Evolutionary conservation across 306 rosid genomes (phyloP).

Genomic region (Acacia confusa): DNA sequence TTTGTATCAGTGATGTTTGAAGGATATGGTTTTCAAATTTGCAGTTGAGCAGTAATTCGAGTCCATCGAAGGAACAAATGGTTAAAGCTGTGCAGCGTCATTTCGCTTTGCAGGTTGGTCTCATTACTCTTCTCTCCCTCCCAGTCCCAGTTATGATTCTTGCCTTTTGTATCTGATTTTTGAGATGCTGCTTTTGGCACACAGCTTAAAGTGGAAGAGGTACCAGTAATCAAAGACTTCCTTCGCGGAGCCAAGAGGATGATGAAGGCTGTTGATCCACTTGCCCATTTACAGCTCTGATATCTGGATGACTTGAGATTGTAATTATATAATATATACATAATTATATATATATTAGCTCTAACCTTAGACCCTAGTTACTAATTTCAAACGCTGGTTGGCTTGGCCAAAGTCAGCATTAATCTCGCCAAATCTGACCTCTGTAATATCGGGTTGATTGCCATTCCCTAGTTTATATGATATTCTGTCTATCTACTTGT

Average conservation of each 20-base stretch:
- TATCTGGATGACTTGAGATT: slow-evolving; percentile 22
- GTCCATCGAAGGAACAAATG: slow-evolving; percentile 53
- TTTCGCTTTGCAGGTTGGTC: slow-evolving; percentile 50
- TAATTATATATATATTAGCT: slow-evolving; percentile 16
- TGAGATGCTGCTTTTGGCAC: neutral
- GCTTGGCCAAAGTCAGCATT: neutral
- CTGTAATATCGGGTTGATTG: slow-evolving; percentile 13
- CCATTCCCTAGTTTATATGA: slow-evolving; percentile 6
- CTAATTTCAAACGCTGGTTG: slow-evolving; percentile 38
- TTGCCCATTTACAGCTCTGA: slow-evolving; percentile 22
- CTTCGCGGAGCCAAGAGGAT: slow-evolving; percentile 48
- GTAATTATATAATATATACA: slow-evolving; percentile 33
- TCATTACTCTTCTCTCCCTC: neutral
- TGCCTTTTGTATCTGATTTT: too few relatives aligned
- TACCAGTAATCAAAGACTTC: slow-evolving; percentile 49
- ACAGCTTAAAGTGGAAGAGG: slow-evolving; percentile 55
- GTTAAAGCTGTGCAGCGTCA: slow-evolving; percentile 46
- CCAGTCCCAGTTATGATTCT: neutral
- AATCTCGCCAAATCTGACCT: slow-evolving; percentile 10
- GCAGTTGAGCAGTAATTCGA: slow-evolving; percentile 42
- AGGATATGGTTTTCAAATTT: neutral
- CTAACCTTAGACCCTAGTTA: slow-evolving; percentile 44
- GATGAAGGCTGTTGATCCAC: slow-evolving; percentile 26
- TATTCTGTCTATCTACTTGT: neutral
- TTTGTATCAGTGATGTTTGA: neutral